A percentile compares a stretch with the other conserved stretches of the same genome.
Evolutionary conservation across 306 rosid species (phyloP).

Genomic region (Lathyrus aphaca): DNA sequence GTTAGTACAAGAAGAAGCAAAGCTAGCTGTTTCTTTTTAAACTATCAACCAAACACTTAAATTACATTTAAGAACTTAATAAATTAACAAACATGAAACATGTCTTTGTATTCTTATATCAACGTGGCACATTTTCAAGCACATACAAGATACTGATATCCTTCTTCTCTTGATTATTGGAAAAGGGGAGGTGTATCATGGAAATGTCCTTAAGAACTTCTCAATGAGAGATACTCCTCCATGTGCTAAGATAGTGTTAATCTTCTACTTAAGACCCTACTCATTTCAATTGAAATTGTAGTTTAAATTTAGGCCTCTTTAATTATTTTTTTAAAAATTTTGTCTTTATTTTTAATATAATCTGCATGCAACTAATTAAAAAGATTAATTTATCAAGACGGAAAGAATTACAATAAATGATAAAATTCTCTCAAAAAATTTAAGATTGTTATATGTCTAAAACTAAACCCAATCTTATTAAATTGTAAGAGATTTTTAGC

Average conservation of each 20-base stretch:
- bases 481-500: too few species aligned
- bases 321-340: background rate
- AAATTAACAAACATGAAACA: conserved; percentile 16
- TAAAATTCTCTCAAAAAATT: too few species aligned
- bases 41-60: conserved; percentile 37
- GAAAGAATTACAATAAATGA: too few species aligned
- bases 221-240: conserved; percentile 38
- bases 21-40: conserved; percentile 44
- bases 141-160: conserved; percentile 34
- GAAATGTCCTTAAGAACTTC: conserved; percentile 29
- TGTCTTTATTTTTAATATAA: background rate
- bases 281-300: conserved; percentile 33
- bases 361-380: too few species aligned
- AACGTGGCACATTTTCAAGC: conserved; percentile 43
- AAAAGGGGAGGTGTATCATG: conserved; percentile 42
- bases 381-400: too few species aligned
- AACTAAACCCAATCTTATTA: too few species aligned
- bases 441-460: too few species aligned
- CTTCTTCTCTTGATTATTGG: background rate
- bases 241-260: conserved; percentile 42
- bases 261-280: conserved; percentile 46
- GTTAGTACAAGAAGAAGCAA: conserved; percentile 41
- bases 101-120: background rate
- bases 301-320: background rate
- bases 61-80: conserved; percentile 38